A percentile compares a stretch with the other conserved stretches of the same genome.
Evolutionary conservation across 2,329 filamentous ascomycete species (phyloP).

Genomic region (Phyllosticta ampelicida): DNA sequence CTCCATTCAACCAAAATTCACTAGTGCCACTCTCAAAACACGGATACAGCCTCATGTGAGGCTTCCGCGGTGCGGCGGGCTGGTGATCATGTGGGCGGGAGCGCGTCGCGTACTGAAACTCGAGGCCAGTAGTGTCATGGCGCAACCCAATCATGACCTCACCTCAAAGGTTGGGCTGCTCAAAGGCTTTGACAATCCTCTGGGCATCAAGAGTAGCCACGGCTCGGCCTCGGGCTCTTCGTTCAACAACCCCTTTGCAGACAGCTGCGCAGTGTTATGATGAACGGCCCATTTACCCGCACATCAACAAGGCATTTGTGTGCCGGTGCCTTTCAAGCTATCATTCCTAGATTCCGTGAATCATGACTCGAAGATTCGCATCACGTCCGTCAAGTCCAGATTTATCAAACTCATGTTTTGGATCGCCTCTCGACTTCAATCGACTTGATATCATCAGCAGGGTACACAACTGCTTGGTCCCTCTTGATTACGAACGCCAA

Average conservation of each 20-base stretch:
- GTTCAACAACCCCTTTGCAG: neutral
- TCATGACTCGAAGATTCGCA: neutral
- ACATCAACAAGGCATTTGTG: neutral
- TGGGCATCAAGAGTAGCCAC: neutral
- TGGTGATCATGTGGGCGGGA: neutral
- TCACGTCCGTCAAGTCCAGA: neutral
- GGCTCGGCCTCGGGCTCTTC: neutral
- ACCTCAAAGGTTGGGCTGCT: neutral
- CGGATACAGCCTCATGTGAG: neutral
- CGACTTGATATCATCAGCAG: neutral
- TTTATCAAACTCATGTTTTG: neutral
- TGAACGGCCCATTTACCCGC: neutral
- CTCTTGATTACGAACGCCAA: neutral
- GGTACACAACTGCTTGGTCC: neutral
- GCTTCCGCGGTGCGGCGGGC: neutral
- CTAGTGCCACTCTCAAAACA: neutral
- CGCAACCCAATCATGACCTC: neutral
- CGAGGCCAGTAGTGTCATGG: neutral
- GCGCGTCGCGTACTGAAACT: neutral
- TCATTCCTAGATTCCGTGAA: neutral
- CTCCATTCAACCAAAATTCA: neutral
- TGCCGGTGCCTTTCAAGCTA: neutral
- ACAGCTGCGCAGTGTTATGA: neutral
- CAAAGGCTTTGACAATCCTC: neutral
- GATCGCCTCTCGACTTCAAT: neutral